Evolutionary conservation across 495 filamentous ascomycete species (phyloP).

Genomic region (Penicillium riverlandense): DNA sequence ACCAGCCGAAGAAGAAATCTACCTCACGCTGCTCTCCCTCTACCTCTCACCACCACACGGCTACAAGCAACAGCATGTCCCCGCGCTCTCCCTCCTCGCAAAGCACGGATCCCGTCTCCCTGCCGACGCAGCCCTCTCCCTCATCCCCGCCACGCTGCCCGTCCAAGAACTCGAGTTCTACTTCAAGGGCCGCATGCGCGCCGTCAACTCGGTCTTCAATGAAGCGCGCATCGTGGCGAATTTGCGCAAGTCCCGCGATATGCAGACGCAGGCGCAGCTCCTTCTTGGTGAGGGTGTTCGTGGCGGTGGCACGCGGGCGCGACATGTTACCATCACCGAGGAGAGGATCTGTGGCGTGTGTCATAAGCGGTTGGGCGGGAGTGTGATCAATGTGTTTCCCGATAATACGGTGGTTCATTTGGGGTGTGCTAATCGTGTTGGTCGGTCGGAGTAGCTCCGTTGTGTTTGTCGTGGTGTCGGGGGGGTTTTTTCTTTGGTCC

Average conservation of each 20-base stretch:
- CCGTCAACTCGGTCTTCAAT: slow-evolving; percentile 72
- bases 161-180: slow-evolving; percentile 80
- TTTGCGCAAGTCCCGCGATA: slow-evolving; percentile 64
- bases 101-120: slow-evolving; percentile 89
- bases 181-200: slow-evolving; percentile 84
- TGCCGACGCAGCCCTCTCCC: slow-evolving; percentile 69
- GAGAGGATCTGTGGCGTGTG: slow-evolving; percentile 87
- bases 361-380: slow-evolving; percentile 84
- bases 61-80: slow-evolving; percentile 63
- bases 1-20: slow-evolving; percentile 54
- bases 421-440: slow-evolving; percentile 57
- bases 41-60: slow-evolving; percentile 80
- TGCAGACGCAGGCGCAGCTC: slow-evolving; percentile 62
- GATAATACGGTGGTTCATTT: slow-evolving; percentile 73
- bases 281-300: slow-evolving; percentile 56
- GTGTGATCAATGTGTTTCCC: slow-evolving; percentile 72
- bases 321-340: slow-evolving; percentile 72
- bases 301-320: slow-evolving; percentile 50
- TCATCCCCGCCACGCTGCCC: slow-evolving; percentile 76
- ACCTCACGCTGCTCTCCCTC: slow-evolving; percentile 81
- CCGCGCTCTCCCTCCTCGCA: slow-evolving; percentile 80
- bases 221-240: slow-evolving; percentile 70
- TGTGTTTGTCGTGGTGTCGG: not conserved
- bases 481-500: slow-evolving; percentile 5
- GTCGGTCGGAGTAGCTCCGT: slow-evolving; percentile 8